Base-by-base conservation (phyloP, 2,329 filamentous ascomycete genomes). In the Aspergillus ochraceus region DNA sequence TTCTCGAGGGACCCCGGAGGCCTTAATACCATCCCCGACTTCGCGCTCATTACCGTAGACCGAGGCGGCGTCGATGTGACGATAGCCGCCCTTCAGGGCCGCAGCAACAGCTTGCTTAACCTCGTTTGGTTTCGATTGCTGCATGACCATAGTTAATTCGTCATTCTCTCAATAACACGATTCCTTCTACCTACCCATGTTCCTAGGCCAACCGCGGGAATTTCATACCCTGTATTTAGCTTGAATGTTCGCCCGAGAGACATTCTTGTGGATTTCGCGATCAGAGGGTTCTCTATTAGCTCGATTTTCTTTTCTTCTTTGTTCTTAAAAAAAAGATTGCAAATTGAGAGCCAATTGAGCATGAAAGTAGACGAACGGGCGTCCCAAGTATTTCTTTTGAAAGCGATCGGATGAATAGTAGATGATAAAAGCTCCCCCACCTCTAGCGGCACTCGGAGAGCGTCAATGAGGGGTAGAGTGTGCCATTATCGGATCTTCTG, bases 91-190 rank as follows among this genome's bases (percentile, higher is more conserved):
- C 49, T 81, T 75, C 22, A 74, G 49, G 9, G 83, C 83, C 39
- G 74, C 72, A 14, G 74, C 68, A 8, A 83, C 79, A 6, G 80
- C 80, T 8, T 76, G 66, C 53, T 77, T 74, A n/a, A 80, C 79
- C 63, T 81, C 75, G 53, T 76, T 69, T 59, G 88, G 86, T 69
- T 82, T 74, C 47, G 89, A 91, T 71, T 91, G 89, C 90, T 90
- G 93, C 4, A 54, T 56, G 45, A 20, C 8, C 11, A 20, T 47
- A 29, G 26, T 29, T 47, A 10, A 47, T 4, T 11, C 29, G 5
- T 29, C 3, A 2, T 51, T 17, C 30, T 30, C 11, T 24, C n/a
- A 14, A 26, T 51, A 19, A 19, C 17, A 6, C 14, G 22, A n/a
- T 9, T 6, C 4, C 5, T 51, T 19, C 26, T 22, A 19, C 12